Base-by-base conservation (phyloP, 2,329 filamentous ascomycete species). In the Salinomyces thailandicus region DNA sequence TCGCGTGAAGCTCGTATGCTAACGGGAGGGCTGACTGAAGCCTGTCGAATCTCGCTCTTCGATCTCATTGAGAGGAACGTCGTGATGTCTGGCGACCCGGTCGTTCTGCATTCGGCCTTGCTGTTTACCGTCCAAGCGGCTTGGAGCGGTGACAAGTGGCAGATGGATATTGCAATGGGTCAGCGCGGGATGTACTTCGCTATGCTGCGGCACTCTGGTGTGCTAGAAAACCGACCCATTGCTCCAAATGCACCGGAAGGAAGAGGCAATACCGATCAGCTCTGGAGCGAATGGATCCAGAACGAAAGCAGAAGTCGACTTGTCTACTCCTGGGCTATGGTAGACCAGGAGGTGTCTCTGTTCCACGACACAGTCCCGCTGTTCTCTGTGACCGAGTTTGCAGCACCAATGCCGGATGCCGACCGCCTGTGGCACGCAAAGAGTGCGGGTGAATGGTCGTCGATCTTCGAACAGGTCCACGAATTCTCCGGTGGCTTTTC, bases 71-170 rank as follows among this genome's bases (percentile, higher is more conserved):
- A 83, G 59, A 80, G 78, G 54, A 77, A 83, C 47, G 72, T 81
- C 33, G 73, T 78, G 55, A 69, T 82, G 61, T 73, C 75, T 9
- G 72, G 75, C 1, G 77, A 83, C 50, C 73, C 74, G 0, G 70
- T 74, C 3, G 72, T 79, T 0, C 64, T 83, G 30, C 71, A 77
- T 26, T 77, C 76, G 32, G 78, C 78, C 0, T 62, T 83, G 9
- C 68, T 83, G 3, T 81, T 81, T 53, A 80, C 74, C 2, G 69
- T 78, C 1, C 68, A 81, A 17, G 79, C 77, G 5, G 76, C 76
- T 1, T 84, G 79, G 79, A 80, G 78, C 52, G 79, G 79, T 31
- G 79, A 83, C 56, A 82, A 82, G 59, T 82, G 79, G 77, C 75
- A 81, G 46, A 83, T 82, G 78, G 78, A 83, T 50, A 81, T 82